Conservation (phyloP, 2,329 filamentous ascomycete species). For the Colletotrichum phormii region DNA sequence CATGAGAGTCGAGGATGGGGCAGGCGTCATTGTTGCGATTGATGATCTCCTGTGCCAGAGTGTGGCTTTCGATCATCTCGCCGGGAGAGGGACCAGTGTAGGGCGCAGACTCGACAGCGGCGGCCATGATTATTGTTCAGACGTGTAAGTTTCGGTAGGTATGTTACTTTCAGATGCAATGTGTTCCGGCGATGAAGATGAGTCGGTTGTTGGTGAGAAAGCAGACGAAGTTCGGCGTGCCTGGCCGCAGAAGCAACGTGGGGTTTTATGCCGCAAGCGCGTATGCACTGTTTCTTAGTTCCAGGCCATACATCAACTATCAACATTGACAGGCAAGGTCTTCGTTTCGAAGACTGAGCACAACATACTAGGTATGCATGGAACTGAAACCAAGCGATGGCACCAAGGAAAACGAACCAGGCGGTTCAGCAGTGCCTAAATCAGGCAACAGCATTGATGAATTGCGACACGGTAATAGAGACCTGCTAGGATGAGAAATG, state of each 20-base stretch:
- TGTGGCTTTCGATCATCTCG: conserved; percentile 35
- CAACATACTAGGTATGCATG: not conserved
- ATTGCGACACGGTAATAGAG: not conserved
- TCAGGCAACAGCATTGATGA: conserved; percentile 1
- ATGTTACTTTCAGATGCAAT: too few relatives aligned
- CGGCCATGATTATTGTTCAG: conserved; percentile 2
- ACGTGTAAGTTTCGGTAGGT: not conserved
- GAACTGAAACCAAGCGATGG: not conserved
- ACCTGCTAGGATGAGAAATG: not conserved
- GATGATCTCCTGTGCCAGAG: conserved; percentile 37
- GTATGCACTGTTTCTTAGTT: not conserved
- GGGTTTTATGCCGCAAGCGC: not conserved
- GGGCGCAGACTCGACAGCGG: not conserved
- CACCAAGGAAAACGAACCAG: not conserved
- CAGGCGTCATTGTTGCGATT: conserved; percentile 34
- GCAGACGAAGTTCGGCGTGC: not conserved
- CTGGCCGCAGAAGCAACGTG: not conserved
- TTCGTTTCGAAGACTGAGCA: not conserved
- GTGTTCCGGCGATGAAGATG: not conserved
- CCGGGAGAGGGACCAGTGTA: conserved; percentile 35
- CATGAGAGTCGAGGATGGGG: conserved; percentile 30
- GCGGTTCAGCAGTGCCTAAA: not conserved
- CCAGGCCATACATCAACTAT: not conserved
- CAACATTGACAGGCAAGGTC: too few relatives aligned
- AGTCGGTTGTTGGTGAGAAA: not conserved